phyloP scores from a whole-genome alignment of 1,284 basidiomycete species.

The Neolentinus lepideus region DNA sequence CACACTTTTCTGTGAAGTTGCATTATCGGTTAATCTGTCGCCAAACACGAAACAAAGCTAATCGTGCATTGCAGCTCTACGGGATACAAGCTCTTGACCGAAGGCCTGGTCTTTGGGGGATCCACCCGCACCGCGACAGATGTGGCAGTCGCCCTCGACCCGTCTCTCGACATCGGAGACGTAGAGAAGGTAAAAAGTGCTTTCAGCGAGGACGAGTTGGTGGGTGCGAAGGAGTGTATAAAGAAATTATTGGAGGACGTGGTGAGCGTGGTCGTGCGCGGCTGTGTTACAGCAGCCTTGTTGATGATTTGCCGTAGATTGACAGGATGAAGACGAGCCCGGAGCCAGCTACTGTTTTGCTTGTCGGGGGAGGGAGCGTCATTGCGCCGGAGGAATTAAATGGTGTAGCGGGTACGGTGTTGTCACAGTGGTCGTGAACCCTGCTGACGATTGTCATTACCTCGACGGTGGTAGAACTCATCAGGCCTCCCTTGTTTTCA shows the following conservation, averaged over 20 bases:
- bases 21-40: too few relatives aligned
- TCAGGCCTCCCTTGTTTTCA: constrained; percentile 39
- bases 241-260: constrained; percentile 41
- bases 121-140: constrained; percentile 45
- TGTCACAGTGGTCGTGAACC: background rate
- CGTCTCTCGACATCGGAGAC: constrained; percentile 28
- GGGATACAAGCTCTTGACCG: background rate
- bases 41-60: too few relatives aligned
- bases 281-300: background rate
- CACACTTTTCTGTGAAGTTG: too few relatives aligned
- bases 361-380: constrained; percentile 47
- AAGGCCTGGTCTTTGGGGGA: constrained; percentile 39
- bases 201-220: constrained; percentile 16
- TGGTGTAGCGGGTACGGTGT: constrained; percentile 31
- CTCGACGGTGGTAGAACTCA: constrained; percentile 15
- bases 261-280: constrained; percentile 20
- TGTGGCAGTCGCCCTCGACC: constrained; percentile 29
- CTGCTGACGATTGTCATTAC: background rate
- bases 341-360: constrained; percentile 36
- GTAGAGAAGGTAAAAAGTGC: constrained; percentile 21
- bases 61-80: too few relatives aligned
- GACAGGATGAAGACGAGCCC: constrained; percentile 49
- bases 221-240: constrained; percentile 32
- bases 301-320: background rate
- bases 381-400: constrained; percentile 34